phyloP scores from a whole-genome alignment of 148 eudicot genomes.

The Rhododendron kiyosumense region DNA sequence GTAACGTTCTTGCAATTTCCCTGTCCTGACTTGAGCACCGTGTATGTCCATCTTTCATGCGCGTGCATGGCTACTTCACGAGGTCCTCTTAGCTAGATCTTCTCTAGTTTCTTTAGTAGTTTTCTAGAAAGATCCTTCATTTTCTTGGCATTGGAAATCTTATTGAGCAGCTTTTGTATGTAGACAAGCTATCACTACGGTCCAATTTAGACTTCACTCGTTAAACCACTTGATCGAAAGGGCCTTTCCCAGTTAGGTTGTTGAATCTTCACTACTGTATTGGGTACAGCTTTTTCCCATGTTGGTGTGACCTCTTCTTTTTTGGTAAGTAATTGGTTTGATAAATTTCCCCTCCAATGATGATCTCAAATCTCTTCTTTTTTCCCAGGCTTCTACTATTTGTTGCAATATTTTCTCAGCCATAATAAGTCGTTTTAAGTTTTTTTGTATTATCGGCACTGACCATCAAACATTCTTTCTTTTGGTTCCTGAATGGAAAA shows the following conservation, averaged over 20 bases:
- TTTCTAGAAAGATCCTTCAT: background rate
- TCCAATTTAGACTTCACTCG: background rate
- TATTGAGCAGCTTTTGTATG: background rate
- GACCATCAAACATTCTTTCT: background rate
- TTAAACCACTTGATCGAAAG: background rate
- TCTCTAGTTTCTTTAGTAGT: background rate
- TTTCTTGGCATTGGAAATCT: background rate
- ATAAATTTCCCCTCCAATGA: background rate
- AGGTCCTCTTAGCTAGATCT: background rate
- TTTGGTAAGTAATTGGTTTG: background rate
- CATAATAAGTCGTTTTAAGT: background rate
- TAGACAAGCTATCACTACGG: background rate
- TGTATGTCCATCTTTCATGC: no score
- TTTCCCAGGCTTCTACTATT: background rate
- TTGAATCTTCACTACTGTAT: background rate
- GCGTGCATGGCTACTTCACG: no score
- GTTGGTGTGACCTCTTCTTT: background rate
- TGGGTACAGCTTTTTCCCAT: background rate
- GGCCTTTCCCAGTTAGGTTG: background rate
- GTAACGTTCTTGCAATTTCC: no score
- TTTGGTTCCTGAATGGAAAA: background rate
- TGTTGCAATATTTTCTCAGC: background rate
- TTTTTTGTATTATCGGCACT: background rate
- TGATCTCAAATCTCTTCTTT: background rate
- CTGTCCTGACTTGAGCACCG: no score